phyloP scores from a whole-genome alignment of 2,329 filamentous ascomycete genomes.

The Pseudogymnoascus sp. region DNA sequence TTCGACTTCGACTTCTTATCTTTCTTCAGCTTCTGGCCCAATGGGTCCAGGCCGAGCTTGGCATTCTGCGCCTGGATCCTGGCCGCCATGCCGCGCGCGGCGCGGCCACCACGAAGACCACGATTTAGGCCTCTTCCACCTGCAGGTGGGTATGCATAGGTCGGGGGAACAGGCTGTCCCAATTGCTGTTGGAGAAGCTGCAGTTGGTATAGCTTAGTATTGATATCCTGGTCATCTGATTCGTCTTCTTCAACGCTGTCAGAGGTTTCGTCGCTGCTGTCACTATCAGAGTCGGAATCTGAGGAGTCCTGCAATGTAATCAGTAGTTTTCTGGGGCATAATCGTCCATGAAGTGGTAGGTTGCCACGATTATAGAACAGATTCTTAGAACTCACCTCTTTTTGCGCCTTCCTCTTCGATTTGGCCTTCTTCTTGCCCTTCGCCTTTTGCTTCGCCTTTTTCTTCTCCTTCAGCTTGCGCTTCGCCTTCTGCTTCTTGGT shows the following conservation, averaged over 20 bases:
- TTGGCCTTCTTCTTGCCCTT: constrained; percentile 32
- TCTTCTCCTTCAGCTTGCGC: constrained; percentile 29
- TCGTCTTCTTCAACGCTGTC: constrained; percentile 28
- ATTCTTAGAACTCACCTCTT: constrained; percentile 21
- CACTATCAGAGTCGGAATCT: constrained; percentile 25
- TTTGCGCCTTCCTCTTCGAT: constrained; percentile 33
- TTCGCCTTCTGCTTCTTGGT: constrained; percentile 29
- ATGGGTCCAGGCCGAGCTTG: constrained; percentile 21
- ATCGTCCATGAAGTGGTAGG: constrained; percentile 2
- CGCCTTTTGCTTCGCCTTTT: constrained; percentile 29
- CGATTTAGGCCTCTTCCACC: constrained; percentile 9
- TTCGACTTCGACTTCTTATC: constrained; percentile 33
- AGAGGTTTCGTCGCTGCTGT: constrained; percentile 24
- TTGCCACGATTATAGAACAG: constrained; percentile 12
- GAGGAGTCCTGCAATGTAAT: constrained; percentile 15
- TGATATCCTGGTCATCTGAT: constrained; percentile 24
- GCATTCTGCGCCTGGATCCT: constrained; percentile 20
- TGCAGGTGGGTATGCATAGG: constrained; percentile 10
- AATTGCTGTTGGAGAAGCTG: constrained; percentile 19
- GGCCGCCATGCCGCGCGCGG: constrained; percentile 13
- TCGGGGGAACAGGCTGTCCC: constrained; percentile 13
- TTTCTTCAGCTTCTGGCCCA: constrained; percentile 25
- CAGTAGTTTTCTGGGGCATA: constrained; percentile 11
- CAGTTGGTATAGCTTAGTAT: constrained; percentile 24
- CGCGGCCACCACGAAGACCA: constrained; percentile 12